These are phyloP conservation scores for Cucurbita moschata DNA, from an alignment of 306 rosid species.

Conservation along the genomic window DNA sequence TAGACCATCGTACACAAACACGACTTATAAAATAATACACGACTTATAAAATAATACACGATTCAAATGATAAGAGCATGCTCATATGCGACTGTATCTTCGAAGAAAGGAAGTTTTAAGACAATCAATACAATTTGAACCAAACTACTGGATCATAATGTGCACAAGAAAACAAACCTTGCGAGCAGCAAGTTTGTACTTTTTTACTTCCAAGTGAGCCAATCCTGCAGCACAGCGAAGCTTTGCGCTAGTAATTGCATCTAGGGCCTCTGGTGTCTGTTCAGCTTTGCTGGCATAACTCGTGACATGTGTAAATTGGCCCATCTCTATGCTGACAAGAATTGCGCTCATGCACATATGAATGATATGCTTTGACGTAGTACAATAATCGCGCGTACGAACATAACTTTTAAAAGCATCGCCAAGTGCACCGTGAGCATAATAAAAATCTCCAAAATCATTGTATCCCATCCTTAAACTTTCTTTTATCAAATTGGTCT, in stretches of 20 bases:
- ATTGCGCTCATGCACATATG: slow-evolving; percentile 94
- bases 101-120: neutral
- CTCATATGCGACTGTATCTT: neutral
- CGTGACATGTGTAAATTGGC: slow-evolving; percentile 85
- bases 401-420: slow-evolving; percentile 89
- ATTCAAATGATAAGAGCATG: neutral
- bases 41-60: neutral
- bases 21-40: neutral
- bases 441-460: slow-evolving; percentile 93
- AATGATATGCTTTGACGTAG: slow-evolving; percentile 78
- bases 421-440: slow-evolving; percentile 75
- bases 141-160: neutral
- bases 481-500: slow-evolving; percentile 98
- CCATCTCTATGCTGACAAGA: slow-evolving; percentile 97
- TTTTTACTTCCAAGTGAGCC: slow-evolving; percentile 87
- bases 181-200: slow-evolving; percentile 97
- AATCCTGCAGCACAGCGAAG: slow-evolving; percentile 89
- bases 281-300: slow-evolving; percentile 92
- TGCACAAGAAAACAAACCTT: slow-evolving; percentile 45
- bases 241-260: slow-evolving; percentile 35
- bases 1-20: neutral
- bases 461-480: slow-evolving; percentile 98
- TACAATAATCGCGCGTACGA: slow-evolving; percentile 97
- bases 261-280: slow-evolving; percentile 58
- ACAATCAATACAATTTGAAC: neutral